Evolutionary conservation across 2,329 filamentous ascomycete genomes (phyloP), one percentile per base, ranked within the genome.

Genomic region (Venturiaceae sp.): DNA sequence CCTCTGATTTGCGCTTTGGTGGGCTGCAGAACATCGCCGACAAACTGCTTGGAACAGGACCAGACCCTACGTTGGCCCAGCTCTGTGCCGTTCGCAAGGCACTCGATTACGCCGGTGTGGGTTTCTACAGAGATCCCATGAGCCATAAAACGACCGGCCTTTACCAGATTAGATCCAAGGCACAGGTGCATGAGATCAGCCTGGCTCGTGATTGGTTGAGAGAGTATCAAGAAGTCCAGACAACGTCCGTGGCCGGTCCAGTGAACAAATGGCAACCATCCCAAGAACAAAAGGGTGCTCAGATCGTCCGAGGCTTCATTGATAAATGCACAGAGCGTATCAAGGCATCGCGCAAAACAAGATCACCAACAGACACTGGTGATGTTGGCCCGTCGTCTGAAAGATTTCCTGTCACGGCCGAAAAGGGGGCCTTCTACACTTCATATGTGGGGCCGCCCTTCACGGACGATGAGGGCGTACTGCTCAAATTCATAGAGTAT

Each of bases 51-150:
- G 63, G 63, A 62, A 61, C 13, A 68, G 1, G 71, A 69, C 1
- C 60, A 66, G 63, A 77, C 33, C 47, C 57, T 26, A 32, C 70
- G 67, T 68, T 76, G 1, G 65, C 76, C 30, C 77, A 80, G 8
- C 71, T 90, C 5, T 88, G 90, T 65, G 87, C 88, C 3, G 83
- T 91, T 6, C 85, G 90, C 63, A 81, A 81, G 58, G 80, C 85
- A 8, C 68, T 92, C 7, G 69, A 78, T 30, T 9, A 33, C 19
- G 44, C 28, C 9, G 32, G 33, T 21, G 33, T 54, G 3, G 41
- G 55, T 14, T 60, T 60, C 36, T 44, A 36, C 21, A 33, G 34
- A 36, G 58, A 60, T 39, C 9, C n/a, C 21, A 59, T 5, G 21
- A 52, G 32, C 32, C 54, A 59, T 21, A 36, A 37, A 39, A 55